Evolutionary conservation across 1,284 basidiomycete genomes (phyloP).

Genomic region (Ceratobasidium papillatum): DNA sequence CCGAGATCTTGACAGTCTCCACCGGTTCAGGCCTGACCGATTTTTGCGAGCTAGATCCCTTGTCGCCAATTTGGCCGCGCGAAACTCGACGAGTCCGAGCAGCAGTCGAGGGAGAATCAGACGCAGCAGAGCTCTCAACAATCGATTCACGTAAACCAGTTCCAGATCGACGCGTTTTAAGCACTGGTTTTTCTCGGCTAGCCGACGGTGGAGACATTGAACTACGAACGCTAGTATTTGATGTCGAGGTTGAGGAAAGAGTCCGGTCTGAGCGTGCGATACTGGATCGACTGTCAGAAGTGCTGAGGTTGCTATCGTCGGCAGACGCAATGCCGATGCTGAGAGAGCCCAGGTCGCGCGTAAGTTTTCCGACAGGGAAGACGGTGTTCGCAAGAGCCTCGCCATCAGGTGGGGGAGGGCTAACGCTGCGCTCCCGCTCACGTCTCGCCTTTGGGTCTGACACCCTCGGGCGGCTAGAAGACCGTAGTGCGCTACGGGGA

Average conservation of each 20-base stretch:
- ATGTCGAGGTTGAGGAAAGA: not conserved
- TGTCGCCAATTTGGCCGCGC: conserved; percentile 23
- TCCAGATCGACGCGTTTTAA: conserved; percentile 30
- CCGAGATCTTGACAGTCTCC: not conserved
- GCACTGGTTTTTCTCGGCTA: conserved; percentile 1
- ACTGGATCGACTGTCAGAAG: conserved; percentile 33
- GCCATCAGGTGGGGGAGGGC: not conserved
- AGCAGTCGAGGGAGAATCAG: conserved; percentile 26
- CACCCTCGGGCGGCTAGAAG: conserved; percentile 23
- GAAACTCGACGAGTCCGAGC: not conserved
- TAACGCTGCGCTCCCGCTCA: conserved; percentile 17
- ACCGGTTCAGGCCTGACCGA: not conserved
- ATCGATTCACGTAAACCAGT: conserved; percentile 25
- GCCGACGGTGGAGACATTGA: conserved; percentile 19
- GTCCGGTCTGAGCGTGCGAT: conserved; percentile 30
- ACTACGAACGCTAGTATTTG: conserved; percentile 22
- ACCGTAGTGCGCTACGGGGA: conserved; percentile 19
- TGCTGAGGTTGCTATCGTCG: conserved; percentile 25
- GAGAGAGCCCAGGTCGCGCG: conserved; percentile 34
- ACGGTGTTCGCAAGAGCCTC: not conserved
- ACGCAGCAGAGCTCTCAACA: not conserved
- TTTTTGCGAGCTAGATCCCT: not conserved
- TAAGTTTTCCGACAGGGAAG: conserved; percentile 34
- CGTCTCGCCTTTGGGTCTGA: conserved; percentile 31
- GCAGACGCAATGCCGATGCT: conserved; percentile 10